These are phyloP conservation scores for Capsaspora owczarzaki DNA, from an alignment of 78 protist genomes.

Conservation along the genomic window DNA sequence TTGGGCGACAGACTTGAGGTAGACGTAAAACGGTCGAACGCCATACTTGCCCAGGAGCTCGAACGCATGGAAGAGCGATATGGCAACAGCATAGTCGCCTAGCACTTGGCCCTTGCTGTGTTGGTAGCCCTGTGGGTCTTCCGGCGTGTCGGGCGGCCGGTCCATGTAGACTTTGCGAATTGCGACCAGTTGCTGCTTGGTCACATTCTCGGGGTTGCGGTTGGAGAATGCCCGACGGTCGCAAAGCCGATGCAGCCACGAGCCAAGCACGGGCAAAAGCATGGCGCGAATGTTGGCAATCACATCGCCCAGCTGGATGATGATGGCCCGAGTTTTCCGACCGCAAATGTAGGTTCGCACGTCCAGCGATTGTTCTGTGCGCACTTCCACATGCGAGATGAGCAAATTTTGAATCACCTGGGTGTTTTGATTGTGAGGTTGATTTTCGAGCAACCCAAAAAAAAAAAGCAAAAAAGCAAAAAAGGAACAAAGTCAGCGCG, in stretches of 20 bases:
- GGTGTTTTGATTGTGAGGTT: too few species aligned
- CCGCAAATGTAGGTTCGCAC: conserved; percentile 25
- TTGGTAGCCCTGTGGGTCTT: not conserved
- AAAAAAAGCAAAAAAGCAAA: too few species aligned
- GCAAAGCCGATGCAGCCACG: not conserved
- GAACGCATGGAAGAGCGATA: not conserved
- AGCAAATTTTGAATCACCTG: conserved; percentile 28
- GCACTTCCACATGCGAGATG: conserved; percentile 55
- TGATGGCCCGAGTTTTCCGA: not conserved
- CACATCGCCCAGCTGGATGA: not conserved
- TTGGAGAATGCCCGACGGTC: not conserved
- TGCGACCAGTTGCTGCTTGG: not conserved
- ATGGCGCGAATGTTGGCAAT: not conserved
- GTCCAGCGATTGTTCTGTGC: conserved; percentile 54
- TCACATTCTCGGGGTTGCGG: not conserved
- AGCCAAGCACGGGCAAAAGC: not conserved
- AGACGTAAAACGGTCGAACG: not conserved
- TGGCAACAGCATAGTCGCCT: conserved; percentile 2
- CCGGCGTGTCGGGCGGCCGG: not conserved
- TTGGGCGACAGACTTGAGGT: not conserved
- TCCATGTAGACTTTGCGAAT: not conserved
- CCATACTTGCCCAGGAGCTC: conserved; percentile 12
- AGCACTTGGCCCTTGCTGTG: not conserved
- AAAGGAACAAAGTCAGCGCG: not conserved
- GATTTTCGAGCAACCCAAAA: too few species aligned